Evolutionary conservation across 1,284 basidiomycete genomes (phyloP).

Genomic region (Pseudozyma sp.): DNA sequence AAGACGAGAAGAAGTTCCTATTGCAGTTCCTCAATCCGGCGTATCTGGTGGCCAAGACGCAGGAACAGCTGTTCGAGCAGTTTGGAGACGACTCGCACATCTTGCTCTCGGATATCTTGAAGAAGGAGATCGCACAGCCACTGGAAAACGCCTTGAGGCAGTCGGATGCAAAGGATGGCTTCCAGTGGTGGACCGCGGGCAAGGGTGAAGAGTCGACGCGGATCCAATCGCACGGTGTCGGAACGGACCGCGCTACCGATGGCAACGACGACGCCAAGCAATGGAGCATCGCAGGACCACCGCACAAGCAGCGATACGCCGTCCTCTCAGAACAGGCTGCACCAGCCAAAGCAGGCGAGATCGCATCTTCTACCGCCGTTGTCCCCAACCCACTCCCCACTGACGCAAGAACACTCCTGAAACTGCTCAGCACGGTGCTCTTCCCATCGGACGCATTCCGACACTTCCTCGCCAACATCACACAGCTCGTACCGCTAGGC

Average conservation of each 20-base stretch:
- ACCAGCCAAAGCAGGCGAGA: constrained; percentile 34
- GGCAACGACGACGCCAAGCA: constrained; percentile 28
- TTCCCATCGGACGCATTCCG: constrained; percentile 88
- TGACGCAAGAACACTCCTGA: constrained; percentile 50
- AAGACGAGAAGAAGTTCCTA: constrained; percentile 64
- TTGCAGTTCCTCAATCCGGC: constrained; percentile 84
- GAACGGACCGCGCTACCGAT: constrained; percentile 23
- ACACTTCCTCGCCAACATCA: constrained; percentile 86
- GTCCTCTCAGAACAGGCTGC: constrained; percentile 68
- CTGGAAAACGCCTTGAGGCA: constrained; percentile 55
- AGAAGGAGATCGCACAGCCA: constrained; percentile 58
- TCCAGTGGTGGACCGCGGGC: constrained; percentile 61
- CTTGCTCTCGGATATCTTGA: constrained; percentile 71
- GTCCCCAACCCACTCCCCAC: constrained; percentile 48
- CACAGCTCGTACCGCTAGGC: constrained; percentile 80
- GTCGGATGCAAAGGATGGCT: constrained; percentile 76
- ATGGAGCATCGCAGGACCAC: constrained; percentile 86
- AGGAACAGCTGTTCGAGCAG: constrained; percentile 81
- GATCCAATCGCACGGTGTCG: constrained; percentile 58
- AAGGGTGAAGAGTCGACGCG: constrained; percentile 42
- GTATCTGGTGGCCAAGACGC: constrained; percentile 84
- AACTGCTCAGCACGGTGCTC: constrained; percentile 56
- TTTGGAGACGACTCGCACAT: constrained; percentile 90
- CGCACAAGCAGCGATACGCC: constrained; percentile 93
- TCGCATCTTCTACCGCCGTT: constrained; percentile 13